Base-by-base conservation (phyloP, 164 flowering plant species). In the Echeveria elegans region DNA sequence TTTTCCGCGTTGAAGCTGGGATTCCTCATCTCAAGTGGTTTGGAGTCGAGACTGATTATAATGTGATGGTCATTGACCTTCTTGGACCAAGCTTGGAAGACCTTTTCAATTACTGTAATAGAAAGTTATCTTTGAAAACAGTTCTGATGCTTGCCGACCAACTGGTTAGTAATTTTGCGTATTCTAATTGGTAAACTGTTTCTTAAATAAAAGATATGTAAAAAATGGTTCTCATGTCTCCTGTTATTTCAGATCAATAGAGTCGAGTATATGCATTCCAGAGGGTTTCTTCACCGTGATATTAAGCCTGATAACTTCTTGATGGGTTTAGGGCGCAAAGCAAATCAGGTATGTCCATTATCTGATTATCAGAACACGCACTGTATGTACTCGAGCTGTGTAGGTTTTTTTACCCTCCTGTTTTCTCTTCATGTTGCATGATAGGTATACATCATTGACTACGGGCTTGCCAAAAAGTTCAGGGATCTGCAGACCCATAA, bases 111-210 rank as follows among this genome's bases (percentile, higher is more conserved):
- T 86, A 82, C 71, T 86, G 90, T 75, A 84, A 78, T 62, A 69
- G 90, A 74, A 84, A 81, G 69, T 74, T 86, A 47, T 71, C 88
- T 2, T 68, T 86, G 82, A 86, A 86, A 76, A 77, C 88, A 36
- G 90, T 86, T 5, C 60, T 86, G 73, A 86, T 86, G 90, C 90
- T 86, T 69, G 90, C 90, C 37, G 90, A 86, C 71, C 90, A 86
- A 74, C 69, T 86, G 32, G 90, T 86, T 73, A 76, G 83, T 73
- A 23, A 16, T 48, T 34, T 59, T 18, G 63, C 23, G n/a, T n/a
- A 66, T 41, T 48, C 37, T 12, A 43, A 56, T 29, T n/a, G n/a
- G n/a, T n/a, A n/a, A n/a, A n/a, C n/a, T n/a, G n/a, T n/a, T n/a
- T n/a, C 19, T 43, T 5, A 43, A 8, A 6, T 16, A 53, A 30